Evolutionary conservation across 2,329 filamentous ascomycete genomes (phyloP).

Genomic region (Chrysosporium keratinophilum): DNA sequence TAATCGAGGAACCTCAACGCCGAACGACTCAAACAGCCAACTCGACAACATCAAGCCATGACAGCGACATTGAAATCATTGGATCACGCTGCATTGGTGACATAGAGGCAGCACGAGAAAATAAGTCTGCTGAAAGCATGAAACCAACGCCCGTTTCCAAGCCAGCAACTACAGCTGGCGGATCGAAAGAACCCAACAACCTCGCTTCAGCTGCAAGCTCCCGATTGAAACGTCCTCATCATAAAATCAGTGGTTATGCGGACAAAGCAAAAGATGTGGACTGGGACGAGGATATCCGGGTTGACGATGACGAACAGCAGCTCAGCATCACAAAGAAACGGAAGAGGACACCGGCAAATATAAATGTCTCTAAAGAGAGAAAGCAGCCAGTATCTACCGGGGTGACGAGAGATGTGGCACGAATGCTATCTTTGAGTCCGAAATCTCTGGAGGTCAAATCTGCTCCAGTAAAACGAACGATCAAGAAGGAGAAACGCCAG

Average conservation of each 20-base stretch:
- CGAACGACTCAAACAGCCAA: neutral
- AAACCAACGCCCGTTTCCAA: neutral
- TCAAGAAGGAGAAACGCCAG: conserved; percentile 8
- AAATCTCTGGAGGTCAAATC: neutral
- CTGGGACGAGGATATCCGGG: conserved; percentile 18
- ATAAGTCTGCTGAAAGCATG: neutral
- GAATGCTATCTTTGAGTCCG: conserved; percentile 11
- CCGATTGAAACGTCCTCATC: conserved; percentile 15
- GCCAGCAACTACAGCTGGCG: neutral
- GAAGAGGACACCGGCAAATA: conserved; percentile 4
- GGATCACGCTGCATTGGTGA: neutral
- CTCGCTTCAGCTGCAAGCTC: neutral
- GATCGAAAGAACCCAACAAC: neutral
- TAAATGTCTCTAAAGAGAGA: neutral
- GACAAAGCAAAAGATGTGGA: conserved; percentile 9
- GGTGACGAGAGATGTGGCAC: conserved; percentile 2
- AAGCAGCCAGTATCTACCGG: conserved; percentile 3
- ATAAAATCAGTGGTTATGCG: conserved; percentile 10
- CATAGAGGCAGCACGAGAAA: neutral
- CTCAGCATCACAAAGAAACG: conserved; percentile 2
- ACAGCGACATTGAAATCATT: neutral
- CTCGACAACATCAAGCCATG: neutral
- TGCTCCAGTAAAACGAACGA: conserved; percentile 4
- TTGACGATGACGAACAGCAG: conserved; percentile 5
- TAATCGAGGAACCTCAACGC: neutral